A percentile compares a stretch with the other conserved stretches of the same genome.
These are phyloP conservation scores for Neurospora cerealis DNA, from an alignment of 495 filamentous ascomycete genomes.

Conservation along the genomic window DNA sequence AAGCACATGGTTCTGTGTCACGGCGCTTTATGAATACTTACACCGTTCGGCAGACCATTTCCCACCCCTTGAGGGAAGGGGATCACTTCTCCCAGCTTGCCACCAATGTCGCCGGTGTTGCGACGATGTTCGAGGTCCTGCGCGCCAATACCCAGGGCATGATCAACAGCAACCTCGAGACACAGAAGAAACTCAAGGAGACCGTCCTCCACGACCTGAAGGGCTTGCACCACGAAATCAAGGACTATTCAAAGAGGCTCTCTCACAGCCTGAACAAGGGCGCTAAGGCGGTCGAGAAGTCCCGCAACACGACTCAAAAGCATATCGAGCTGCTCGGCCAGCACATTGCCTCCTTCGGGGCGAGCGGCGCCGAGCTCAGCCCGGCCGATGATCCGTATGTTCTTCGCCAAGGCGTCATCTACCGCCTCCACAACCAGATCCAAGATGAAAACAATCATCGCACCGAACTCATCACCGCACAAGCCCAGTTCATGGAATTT, in stretches of 20 bases:
- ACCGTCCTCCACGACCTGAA: slow-evolving; percentile 80
- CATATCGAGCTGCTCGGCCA: slow-evolving; percentile 90
- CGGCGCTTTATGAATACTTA: neutral
- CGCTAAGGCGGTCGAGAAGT: slow-evolving; percentile 84
- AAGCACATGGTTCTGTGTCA: neutral
- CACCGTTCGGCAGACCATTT: slow-evolving; percentile 52
- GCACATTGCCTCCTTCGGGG: slow-evolving; percentile 65
- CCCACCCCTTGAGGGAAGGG: slow-evolving; percentile 73
- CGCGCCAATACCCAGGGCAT: slow-evolving; percentile 84
- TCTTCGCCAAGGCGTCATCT: slow-evolving; percentile 65
- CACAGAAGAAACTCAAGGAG: slow-evolving; percentile 75
- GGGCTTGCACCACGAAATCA: slow-evolving; percentile 89
- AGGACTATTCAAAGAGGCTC: slow-evolving; percentile 86
- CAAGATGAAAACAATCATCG: slow-evolving; percentile 90
- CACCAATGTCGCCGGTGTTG: slow-evolving; percentile 69
- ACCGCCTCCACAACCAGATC: slow-evolving; percentile 84
- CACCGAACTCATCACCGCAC: slow-evolving; percentile 78
- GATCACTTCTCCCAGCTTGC: slow-evolving; percentile 83
- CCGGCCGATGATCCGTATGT: slow-evolving; percentile 79
- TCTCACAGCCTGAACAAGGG: slow-evolving; percentile 72
- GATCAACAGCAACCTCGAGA: slow-evolving; percentile 76
- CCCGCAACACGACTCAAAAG: slow-evolving; percentile 77
- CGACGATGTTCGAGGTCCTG: slow-evolving; percentile 86
- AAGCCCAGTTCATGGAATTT: slow-evolving; percentile 80
- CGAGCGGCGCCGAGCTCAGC: slow-evolving; percentile 54